Conservation (phyloP, 192 early-diverging fungal genomes). For the Linnemannia exigua region DNA sequence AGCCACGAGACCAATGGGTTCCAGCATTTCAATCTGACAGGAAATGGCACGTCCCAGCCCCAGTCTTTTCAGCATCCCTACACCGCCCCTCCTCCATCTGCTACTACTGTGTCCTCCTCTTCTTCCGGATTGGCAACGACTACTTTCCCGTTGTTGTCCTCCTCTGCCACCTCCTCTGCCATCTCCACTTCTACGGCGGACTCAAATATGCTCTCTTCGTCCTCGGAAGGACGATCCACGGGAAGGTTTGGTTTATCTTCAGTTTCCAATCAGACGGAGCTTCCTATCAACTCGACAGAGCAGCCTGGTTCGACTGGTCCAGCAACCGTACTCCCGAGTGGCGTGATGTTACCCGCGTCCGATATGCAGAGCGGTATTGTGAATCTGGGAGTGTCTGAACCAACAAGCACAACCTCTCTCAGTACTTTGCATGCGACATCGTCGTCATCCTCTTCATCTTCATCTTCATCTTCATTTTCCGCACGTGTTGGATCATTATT, state of each 20-base stretch:
- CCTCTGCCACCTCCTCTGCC: background rate
- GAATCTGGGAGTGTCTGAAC: background rate
- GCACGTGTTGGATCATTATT: background rate
- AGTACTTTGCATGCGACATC: background rate
- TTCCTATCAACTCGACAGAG: background rate
- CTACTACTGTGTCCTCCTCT: background rate
- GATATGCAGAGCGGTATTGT: conserved; percentile 1
- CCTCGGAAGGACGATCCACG: background rate
- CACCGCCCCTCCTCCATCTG: background rate
- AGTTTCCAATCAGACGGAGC: background rate
- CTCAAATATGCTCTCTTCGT: background rate
- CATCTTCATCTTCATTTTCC: background rate
- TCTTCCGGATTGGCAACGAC: background rate
- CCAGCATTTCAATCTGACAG: conserved; percentile 25
- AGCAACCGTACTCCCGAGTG: background rate
- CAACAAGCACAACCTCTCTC: background rate
- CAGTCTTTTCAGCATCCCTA: no score
- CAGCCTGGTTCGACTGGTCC: background rate
- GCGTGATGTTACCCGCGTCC: background rate
- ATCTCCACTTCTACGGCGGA: background rate
- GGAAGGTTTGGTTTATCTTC: background rate
- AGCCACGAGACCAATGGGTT: conserved; percentile 38
- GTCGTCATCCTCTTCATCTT: background rate
- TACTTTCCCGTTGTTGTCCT: background rate
- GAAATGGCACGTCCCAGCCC: background rate